These are phyloP conservation scores for Russula sp. DNA, from an alignment of 768 basidiomycete species.

Conservation along the genomic window DNA sequence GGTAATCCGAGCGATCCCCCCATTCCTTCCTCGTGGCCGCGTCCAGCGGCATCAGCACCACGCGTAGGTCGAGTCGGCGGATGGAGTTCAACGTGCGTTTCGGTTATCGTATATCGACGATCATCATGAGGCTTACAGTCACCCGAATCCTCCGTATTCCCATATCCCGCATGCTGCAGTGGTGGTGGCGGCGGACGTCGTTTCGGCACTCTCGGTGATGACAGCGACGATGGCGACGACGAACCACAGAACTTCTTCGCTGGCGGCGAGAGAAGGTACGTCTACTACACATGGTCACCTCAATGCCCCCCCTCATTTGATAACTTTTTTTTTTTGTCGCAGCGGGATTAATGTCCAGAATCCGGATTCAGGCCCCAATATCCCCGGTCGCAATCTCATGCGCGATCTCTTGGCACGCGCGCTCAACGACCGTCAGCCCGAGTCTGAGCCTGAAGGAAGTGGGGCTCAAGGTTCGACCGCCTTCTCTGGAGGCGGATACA, in stretches of 20 bases:
- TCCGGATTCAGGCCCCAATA: conserved; percentile 46
- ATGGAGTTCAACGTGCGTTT: conserved; percentile 14
- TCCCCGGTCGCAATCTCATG: conserved; percentile 54
- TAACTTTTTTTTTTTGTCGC: neutral
- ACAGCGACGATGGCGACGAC: conserved; percentile 38
- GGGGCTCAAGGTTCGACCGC: conserved; percentile 22
- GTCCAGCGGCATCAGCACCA: neutral
- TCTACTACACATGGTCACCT: neutral
- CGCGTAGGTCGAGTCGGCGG: conserved; percentile 26
- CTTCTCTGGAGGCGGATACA: conserved; percentile 74
- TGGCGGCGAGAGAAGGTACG: conserved; percentile 88
- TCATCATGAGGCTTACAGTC: no score
- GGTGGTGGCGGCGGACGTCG: conserved; percentile 23
- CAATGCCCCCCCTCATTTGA: neutral
- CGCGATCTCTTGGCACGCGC: conserved; percentile 74
- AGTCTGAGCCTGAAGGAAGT: conserved; percentile 11
- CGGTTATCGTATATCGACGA: neutral
- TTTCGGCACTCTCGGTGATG: conserved; percentile 37
- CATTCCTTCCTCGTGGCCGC: conserved; percentile 11
- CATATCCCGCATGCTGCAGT: conserved; percentile 1
- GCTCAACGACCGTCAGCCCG: conserved; percentile 44
- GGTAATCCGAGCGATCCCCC: neutral
- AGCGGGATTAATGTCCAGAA: conserved; percentile 89
- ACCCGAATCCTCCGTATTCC: neutral
- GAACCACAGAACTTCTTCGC: conserved; percentile 67